These are phyloP conservation scores for Stachybotrys chlorohalonatus DNA, from an alignment of 2,329 filamentous ascomycete genomes.

Conservation along the genomic window DNA sequence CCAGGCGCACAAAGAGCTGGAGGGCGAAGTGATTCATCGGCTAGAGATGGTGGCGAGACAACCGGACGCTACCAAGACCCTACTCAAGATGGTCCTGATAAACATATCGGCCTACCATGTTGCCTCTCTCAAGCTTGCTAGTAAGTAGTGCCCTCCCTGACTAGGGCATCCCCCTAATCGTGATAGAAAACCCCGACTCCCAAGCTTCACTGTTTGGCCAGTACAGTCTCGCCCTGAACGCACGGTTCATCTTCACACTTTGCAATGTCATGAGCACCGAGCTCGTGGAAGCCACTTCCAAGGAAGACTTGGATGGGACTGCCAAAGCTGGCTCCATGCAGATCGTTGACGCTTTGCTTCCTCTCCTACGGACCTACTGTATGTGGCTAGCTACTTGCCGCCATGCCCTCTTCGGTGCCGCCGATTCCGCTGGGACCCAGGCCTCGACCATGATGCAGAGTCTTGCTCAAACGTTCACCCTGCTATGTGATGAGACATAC, in stretches of 20 bases:
- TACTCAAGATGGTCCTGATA: slow-evolving; percentile 74
- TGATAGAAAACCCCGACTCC: slow-evolving; percentile 36
- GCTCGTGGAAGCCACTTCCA: slow-evolving; percentile 39
- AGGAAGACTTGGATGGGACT: slow-evolving; percentile 4
- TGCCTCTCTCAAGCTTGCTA: slow-evolving; percentile 32
- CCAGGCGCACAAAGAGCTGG: slow-evolving; percentile 67
- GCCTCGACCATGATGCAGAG: slow-evolving; percentile 36
- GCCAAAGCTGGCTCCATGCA: slow-evolving; percentile 20
- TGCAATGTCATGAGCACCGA: slow-evolving; percentile 63
- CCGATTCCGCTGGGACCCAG: slow-evolving; percentile 33
- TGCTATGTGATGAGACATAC: slow-evolving; percentile 36
- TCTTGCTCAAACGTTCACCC: slow-evolving; percentile 36
- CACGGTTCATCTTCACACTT: slow-evolving; percentile 65
- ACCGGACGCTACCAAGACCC: slow-evolving; percentile 50
- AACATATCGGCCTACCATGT: slow-evolving; percentile 80
- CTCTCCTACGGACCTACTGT: slow-evolving; percentile 42
- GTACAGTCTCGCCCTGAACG: slow-evolving; percentile 68
- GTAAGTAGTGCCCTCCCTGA: slow-evolving; percentile 15
- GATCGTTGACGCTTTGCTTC: slow-evolving; percentile 34
- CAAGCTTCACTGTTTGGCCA: slow-evolving; percentile 40
- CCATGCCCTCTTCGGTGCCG: slow-evolving; percentile 35
- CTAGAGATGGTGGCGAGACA: slow-evolving; percentile 65
- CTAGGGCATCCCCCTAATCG: slow-evolving; percentile 4
- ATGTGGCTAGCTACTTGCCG: slow-evolving; percentile 43
- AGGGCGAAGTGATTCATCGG: slow-evolving; percentile 75